Evolutionary conservation across 495 filamentous ascomycete species (phyloP), one percentile per base, ranked within the genome.

Genomic region (Talaromyces ruber): DNA sequence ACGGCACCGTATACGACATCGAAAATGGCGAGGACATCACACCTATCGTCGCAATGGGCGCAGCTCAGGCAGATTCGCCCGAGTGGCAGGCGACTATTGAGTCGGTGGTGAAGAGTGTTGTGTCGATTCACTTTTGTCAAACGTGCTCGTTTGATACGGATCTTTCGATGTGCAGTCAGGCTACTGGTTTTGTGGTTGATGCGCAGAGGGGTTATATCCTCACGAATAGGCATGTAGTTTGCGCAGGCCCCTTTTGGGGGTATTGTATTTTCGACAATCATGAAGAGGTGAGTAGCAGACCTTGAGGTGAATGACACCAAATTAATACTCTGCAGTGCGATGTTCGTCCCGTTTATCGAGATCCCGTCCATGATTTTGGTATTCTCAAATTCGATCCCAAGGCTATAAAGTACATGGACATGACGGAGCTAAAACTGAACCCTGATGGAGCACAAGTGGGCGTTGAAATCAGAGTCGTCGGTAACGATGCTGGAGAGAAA

Each of bases 191-290:
- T 72, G 93, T 99, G 24, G 94, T 99, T 16, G 95, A 99, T 81
- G 90, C 94, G 25, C 88, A 96, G 75, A 88, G 84, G 68, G 94
- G 95, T 70, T 97, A 88, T 68, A 95, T 96, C 70, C 74, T 96
- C 70, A 93, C 89, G 2, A 92, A 93, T 69, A 84, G 92, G 45
- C 94, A 99, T 77, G 94, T 99, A 28, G 94, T 97, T n/a, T 89
- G 93, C 58, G 82, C 94, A 6, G 94, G 94, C 16, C 94, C 94
- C 2, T 99, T 99, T 75, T 97, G 93, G 87, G 94, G 94, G 12
- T 97, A 93, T 72, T 91, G 88, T 70, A 91, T 99, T 62, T 98
- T 99, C 70, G 94, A 99, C 70, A 98, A 99, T 67, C 94, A 99
- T 73, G 94, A 91, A 70, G 88, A 98, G 71, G 84, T 85, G 69